These are phyloP conservation scores for Globisporangium okanoganense DNA, from an alignment of 352 stramenopile species.

Conservation along the genomic window DNA sequence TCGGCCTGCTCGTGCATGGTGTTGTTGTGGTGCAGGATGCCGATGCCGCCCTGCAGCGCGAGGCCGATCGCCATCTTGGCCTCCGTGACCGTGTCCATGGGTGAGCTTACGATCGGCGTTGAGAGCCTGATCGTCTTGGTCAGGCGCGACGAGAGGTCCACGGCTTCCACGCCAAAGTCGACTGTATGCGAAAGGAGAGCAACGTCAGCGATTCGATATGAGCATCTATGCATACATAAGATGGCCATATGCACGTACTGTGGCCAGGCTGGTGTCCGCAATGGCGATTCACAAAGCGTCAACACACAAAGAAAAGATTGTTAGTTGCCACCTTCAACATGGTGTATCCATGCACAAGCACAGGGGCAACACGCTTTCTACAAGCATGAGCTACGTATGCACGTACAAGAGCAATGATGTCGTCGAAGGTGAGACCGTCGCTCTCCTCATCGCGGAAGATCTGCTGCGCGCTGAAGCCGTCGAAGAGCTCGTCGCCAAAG, in stretches of 20 bases:
- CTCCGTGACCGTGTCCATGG: constrained; percentile 99
- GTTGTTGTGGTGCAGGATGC: constrained; percentile 99
- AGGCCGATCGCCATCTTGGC: constrained; percentile 98
- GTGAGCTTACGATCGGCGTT: constrained; percentile 94
- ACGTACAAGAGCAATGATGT: constrained; percentile 79
- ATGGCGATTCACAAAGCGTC: background rate
- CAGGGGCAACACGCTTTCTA: background rate
- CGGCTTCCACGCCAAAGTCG: constrained; percentile 92
- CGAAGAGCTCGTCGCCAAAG: constrained; percentile 29
- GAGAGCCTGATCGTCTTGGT: constrained; percentile 94
- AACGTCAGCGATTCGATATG: too few species aligned
- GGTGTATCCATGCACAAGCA: background rate
- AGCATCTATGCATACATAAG: background rate
- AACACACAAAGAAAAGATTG: background rate
- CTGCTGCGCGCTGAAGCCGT: constrained; percentile 69
- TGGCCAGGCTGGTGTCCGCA: constrained; percentile 42
- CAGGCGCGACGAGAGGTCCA: constrained; percentile 88
- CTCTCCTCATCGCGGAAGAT: constrained; percentile 69
- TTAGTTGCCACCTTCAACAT: constrained; percentile 11
- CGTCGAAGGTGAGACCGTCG: constrained; percentile 78
- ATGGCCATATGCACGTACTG: constrained; percentile 34
- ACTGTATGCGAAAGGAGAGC: constrained; percentile 34
- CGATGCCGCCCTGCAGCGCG: constrained; percentile 96
- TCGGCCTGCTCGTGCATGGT: constrained; percentile 91
- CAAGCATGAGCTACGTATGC: background rate